These are phyloP conservation scores for Coprinopsis strossmayeri DNA, from an alignment of 768 basidiomycete species.

Conservation along the genomic window DNA sequence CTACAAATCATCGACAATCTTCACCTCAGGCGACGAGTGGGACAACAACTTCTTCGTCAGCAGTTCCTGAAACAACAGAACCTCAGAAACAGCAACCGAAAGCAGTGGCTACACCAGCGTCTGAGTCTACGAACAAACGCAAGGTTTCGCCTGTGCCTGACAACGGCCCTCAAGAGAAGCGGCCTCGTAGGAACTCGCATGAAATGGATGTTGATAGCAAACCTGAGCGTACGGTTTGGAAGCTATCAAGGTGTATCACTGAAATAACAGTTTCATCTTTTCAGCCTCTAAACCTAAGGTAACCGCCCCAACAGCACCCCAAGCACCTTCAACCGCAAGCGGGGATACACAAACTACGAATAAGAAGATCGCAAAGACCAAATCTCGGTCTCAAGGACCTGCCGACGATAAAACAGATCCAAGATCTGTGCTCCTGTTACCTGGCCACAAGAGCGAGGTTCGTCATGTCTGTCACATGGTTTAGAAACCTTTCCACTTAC, in stretches of 20 bases:
- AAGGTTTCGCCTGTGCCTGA: constrained; percentile 45
- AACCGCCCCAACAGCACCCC: not conserved
- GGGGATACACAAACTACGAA: not conserved
- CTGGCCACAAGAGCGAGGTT: constrained; percentile 62
- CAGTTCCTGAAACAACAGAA: not conserved
- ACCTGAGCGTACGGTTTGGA: constrained; percentile 7
- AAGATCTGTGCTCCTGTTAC: constrained; percentile 38
- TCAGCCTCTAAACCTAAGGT: constrained; percentile 9
- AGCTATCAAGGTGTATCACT: not conserved
- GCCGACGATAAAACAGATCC: constrained; percentile 35
- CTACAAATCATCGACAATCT: too few species aligned
- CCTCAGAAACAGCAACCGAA: not conserved
- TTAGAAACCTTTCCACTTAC: not conserved
- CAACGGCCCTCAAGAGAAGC: constrained; percentile 57
- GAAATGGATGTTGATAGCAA: constrained; percentile 39
- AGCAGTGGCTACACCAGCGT: not conserved
- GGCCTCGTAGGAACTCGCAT: constrained; percentile 27
- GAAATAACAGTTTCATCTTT: not conserved
- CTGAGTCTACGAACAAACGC: constrained; percentile 33
- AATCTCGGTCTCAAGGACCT: constrained; percentile 32
- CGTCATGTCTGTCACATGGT: not conserved
- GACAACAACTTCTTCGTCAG: too few species aligned
- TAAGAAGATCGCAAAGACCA: constrained; percentile 26
- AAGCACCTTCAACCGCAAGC: not conserved
- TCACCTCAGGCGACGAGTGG: too few species aligned